Percentiles rank a stretch among this genome's conserved stretches.
These are phyloP conservation scores for Lactarius evosmus DNA, from an alignment of 768 basidiomycete genomes.

Conservation along the genomic window DNA sequence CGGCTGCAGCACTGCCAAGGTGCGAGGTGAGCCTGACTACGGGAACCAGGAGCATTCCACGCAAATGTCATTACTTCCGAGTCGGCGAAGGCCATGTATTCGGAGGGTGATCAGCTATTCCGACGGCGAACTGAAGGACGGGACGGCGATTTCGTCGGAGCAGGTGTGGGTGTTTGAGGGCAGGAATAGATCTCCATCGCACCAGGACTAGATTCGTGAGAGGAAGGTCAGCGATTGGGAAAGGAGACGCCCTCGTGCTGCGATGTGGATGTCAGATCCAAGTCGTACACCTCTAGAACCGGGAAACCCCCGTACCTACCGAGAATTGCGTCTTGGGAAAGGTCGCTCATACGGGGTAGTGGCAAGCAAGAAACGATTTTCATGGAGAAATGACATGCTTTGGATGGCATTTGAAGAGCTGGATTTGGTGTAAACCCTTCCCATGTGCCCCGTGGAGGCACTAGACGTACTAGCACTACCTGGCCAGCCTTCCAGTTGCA, in stretches of 20 bases:
- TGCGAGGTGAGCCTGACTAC: not conserved
- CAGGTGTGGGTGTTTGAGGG: slow-evolving; percentile 7
- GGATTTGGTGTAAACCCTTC: not conserved
- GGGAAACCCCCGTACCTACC: not conserved
- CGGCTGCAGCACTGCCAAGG: not conserved
- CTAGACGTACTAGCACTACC: slow-evolving; percentile 7
- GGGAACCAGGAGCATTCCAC: slow-evolving; percentile 6
- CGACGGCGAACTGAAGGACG: slow-evolving; percentile 4
- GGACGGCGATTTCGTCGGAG: slow-evolving; percentile 6
- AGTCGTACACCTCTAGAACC: not conserved
- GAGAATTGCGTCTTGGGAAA: not conserved
- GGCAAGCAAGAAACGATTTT: slow-evolving; percentile 5
- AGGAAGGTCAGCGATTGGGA: not conserved
- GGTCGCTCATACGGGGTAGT: not conserved
- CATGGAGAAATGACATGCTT: slow-evolving; percentile 1
- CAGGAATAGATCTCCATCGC: not conserved
- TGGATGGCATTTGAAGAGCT: not conserved
- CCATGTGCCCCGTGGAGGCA: not conserved
- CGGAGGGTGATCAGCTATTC: slow-evolving; percentile 12
- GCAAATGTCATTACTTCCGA: not conserved
- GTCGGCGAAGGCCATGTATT: not conserved
- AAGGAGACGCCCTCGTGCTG: not conserved
- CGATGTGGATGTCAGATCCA: not conserved
- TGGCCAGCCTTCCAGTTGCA: slow-evolving; percentile 17
- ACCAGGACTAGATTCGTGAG: not conserved